phyloP scores from a whole-genome alignment of 2,329 filamentous ascomycete genomes.

The Lachnellula arida region DNA sequence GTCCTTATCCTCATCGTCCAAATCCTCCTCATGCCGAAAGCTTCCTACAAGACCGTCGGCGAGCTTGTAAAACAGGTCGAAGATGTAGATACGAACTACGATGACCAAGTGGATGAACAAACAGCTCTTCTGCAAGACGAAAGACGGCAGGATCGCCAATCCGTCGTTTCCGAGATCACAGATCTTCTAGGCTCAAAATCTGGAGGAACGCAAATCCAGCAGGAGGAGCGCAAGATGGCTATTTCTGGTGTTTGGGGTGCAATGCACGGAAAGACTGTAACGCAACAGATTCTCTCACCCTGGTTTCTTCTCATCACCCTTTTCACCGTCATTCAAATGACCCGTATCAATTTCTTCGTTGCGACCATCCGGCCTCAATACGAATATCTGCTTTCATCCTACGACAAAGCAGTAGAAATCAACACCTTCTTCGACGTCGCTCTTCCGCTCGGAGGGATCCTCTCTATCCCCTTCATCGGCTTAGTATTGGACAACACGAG shows the following conservation, averaged over 20 bases:
- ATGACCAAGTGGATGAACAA: conserved; percentile 53
- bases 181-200: conserved; percentile 63
- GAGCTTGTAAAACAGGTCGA: conserved; percentile 75
- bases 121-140: conserved; percentile 39
- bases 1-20: conserved; percentile 61
- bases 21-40: conserved; percentile 65
- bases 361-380: conserved; percentile 83
- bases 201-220: conserved; percentile 57
- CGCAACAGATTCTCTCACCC: conserved; percentile 68
- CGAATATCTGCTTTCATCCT: conserved; percentile 63
- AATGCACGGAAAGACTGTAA: conserved; percentile 67
- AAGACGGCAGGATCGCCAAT: conserved; percentile 39
- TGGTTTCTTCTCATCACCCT: conserved; percentile 84
- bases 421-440: conserved; percentile 87
- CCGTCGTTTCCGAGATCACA: conserved; percentile 60
- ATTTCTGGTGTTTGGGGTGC: conserved; percentile 76
- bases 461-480: conserved; percentile 86
- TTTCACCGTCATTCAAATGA: conserved; percentile 72
- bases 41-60: conserved; percentile 79
- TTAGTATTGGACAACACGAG: conserved; percentile 70
- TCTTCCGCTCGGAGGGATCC: conserved; percentile 73
- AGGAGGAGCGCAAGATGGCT: conserved; percentile 65
- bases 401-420: conserved; percentile 57
- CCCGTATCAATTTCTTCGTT: conserved; percentile 88
- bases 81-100: conserved; percentile 39